phyloP scores from a whole-genome alignment of 257 asterid genomes.

The Nicotiana attenuata region DNA sequence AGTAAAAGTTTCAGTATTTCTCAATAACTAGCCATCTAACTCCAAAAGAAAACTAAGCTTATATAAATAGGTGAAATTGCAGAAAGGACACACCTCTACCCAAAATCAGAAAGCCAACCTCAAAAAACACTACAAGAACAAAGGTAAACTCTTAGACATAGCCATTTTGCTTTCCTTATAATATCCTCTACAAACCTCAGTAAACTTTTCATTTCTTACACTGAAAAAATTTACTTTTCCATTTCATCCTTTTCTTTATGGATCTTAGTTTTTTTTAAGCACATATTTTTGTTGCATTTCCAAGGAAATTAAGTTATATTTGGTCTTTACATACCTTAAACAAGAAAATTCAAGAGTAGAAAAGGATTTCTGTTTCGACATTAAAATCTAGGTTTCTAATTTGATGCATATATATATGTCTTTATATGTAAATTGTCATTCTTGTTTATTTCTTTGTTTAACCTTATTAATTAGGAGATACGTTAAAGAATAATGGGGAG shows the following conservation, averaged over 20 bases:
- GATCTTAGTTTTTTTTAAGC: background rate
- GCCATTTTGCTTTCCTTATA: background rate
- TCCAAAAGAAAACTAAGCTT: background rate
- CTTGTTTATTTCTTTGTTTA: background rate
- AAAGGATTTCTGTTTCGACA: background rate
- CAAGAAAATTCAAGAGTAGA: constrained; percentile 14
- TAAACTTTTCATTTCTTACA: background rate
- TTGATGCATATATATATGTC: background rate
- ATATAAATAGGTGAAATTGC: background rate
- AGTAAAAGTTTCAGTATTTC: background rate
- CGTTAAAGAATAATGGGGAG: constrained; percentile 39
- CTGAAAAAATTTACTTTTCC: background rate
- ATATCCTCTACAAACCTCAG: background rate
- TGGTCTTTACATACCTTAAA: constrained; percentile 11
- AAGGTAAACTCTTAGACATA: background rate
- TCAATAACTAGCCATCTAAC: background rate
- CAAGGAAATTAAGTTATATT: background rate
- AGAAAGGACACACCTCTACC: background rate
- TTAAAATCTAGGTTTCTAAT: background rate
- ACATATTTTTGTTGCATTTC: background rate
- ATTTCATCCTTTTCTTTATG: constrained; percentile 9
- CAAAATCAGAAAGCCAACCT: constrained; percentile 6
- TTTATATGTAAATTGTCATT: background rate
- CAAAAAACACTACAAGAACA: background rate
- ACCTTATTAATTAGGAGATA: background rate